phyloP scores from a whole-genome alignment of 2,329 filamentous ascomycete genomes.

The Aureobasidium sp. region DNA sequence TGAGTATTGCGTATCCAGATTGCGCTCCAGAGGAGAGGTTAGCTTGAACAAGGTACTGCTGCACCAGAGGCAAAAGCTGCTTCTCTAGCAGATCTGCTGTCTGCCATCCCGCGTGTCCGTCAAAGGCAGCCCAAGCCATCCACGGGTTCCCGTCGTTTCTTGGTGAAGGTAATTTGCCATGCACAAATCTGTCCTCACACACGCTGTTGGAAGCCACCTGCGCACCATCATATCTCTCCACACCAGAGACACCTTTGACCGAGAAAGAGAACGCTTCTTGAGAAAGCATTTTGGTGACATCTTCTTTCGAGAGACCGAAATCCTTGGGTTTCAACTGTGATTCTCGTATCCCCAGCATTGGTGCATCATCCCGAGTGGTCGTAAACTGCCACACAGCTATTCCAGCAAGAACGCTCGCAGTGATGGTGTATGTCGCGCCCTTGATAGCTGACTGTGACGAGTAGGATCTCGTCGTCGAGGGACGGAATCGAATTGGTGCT shows the following conservation, averaged over 20 bases:
- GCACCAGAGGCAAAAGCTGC: constrained; percentile 21
- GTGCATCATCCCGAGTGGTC: background rate
- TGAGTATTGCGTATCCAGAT: constrained; percentile 23
- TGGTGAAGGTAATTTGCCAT: background rate
- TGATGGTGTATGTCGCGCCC: background rate
- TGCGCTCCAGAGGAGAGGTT: constrained; percentile 22
- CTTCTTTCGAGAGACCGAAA: background rate
- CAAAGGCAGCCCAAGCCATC: constrained; percentile 35
- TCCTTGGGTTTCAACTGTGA: background rate
- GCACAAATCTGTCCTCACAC: constrained; percentile 11
- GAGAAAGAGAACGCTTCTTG: background rate
- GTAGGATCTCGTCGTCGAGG: background rate
- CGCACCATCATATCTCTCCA: background rate
- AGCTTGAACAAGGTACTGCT: constrained; percentile 17
- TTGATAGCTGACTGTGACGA: background rate
- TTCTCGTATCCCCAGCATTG: background rate
- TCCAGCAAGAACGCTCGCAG: background rate
- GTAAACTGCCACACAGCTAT: background rate
- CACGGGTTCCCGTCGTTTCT: constrained; percentile 17
- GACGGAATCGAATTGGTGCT: background rate
- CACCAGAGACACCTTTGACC: background rate
- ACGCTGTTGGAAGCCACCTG: constrained; percentile 12
- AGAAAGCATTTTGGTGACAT: background rate
- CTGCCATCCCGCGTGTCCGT: constrained; percentile 34
- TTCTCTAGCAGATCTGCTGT: constrained; percentile 26